A percentile compares a stretch with the other conserved stretches of the same genome.
Conservation (phyloP, 1,284 basidiomycete genomes). For the Ustilago curta region DNA sequence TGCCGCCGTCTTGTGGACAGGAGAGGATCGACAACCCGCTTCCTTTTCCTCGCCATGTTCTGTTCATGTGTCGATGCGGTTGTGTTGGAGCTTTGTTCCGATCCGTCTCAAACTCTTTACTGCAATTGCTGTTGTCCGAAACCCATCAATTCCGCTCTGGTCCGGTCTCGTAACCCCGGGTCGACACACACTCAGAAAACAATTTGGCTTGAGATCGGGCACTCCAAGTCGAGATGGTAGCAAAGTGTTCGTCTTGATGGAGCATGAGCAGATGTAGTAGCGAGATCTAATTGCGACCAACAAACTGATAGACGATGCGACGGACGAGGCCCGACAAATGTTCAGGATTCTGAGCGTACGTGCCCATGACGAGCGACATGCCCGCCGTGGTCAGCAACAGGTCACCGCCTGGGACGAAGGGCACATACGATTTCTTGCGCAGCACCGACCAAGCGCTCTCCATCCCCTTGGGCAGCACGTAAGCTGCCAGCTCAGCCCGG, state of each 20-base stretch:
- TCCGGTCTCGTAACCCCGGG: not conserved
- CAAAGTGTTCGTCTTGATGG: not conserved
- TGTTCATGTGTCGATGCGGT: not conserved
- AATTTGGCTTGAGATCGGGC: not conserved
- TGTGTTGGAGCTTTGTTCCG: slow-evolving; percentile 6
- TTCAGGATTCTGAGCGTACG: slow-evolving; percentile 85
- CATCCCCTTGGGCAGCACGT: slow-evolving; percentile 86
- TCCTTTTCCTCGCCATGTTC: not conserved
- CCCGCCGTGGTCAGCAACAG: slow-evolving; percentile 77
- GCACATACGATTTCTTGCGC: slow-evolving; percentile 81
- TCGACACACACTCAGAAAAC: not conserved
- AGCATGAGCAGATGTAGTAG: not conserved
- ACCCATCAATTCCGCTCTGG: not conserved
- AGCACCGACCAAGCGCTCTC: slow-evolving; percentile 80
- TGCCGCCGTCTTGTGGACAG: not conserved
- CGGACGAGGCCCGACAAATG: slow-evolving; percentile 88
- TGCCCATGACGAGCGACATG: slow-evolving; percentile 90
- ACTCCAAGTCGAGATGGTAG: not conserved
- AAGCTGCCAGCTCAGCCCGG: slow-evolving; percentile 89
- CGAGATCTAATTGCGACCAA: slow-evolving; percentile 55
- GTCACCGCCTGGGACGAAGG: slow-evolving; percentile 76
- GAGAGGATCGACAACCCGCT: not conserved
- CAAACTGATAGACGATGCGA: slow-evolving; percentile 80
- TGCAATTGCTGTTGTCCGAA: not conserved
- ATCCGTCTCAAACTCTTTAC: not conserved